Percentiles rank a stretch among this genome's conserved stretches.
These are phyloP conservation scores for Paramecium biaurelia DNA, from an alignment of 73 alveolate species.

Conservation along the genomic window DNA sequence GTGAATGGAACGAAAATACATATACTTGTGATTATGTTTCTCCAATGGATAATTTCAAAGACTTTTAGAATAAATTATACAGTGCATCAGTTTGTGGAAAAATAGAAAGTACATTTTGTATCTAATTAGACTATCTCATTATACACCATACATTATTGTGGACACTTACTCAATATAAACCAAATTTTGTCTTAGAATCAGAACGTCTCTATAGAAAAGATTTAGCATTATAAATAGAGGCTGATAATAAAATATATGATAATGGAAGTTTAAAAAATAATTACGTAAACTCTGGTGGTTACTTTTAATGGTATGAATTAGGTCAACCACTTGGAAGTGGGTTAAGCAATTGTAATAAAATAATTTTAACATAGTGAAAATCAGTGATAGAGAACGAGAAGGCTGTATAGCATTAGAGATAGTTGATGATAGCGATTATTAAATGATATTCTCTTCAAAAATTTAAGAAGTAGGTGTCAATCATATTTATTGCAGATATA, in stretches of 20 bases:
- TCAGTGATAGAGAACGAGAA: slow-evolving; percentile 3
- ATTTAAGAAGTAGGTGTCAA: background rate
- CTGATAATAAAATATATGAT: background rate
- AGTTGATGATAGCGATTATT: slow-evolving; percentile 8
- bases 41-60: background rate
- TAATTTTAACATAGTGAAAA: background rate
- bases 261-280: background rate
- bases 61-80: background rate
- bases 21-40: background rate
- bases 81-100: slow-evolving; percentile 7
- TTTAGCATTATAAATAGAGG: background rate
- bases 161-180: background rate
- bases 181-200: background rate
- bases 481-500: slow-evolving; percentile 49
- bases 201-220: background rate
- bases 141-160: background rate
- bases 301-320: background rate
- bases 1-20: slow-evolving; percentile 1
- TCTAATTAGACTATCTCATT: background rate
- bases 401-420: slow-evolving; percentile 48
- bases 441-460: background rate
- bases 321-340: background rate
- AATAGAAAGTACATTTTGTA: background rate
- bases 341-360: background rate
- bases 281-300: background rate